Conservation (phyloP, 108 stramenopile genomes). For the Nitzschia sp. region DNA sequence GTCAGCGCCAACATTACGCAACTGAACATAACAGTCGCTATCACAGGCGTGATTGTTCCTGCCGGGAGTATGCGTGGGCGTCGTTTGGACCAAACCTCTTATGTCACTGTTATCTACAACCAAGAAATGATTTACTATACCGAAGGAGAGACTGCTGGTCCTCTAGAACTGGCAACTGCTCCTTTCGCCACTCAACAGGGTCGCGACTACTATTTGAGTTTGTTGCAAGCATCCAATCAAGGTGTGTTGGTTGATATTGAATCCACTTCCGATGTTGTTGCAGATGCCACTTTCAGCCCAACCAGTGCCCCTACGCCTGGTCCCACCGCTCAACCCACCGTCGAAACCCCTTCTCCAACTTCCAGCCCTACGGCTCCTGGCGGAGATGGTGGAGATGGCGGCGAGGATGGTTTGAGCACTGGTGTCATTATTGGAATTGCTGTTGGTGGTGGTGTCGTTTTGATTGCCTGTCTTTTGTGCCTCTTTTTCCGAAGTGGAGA, state of each 20-base stretch:
- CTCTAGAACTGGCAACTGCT: background rate
- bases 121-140: conserved; percentile 24
- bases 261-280: background rate
- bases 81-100: background rate
- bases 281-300: conserved; percentile 14
- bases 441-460: conserved; percentile 49
- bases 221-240: conserved; percentile 5
- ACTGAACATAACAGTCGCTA: background rate
- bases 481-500: conserved; percentile 21
- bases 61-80: background rate
- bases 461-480: conserved; percentile 29
- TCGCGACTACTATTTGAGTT: conserved; percentile 14
- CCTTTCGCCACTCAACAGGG: conserved; percentile 18
- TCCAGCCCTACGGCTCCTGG: background rate
- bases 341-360: background rate
- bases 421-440: conserved; percentile 60
- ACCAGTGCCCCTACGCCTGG: conserved; percentile 28
- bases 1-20: conserved; percentile 11
- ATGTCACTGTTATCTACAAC: conserved; percentile 23
- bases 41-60: conserved; percentile 1
- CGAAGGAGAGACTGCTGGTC: background rate
- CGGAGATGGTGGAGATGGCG: conserved; percentile 1
- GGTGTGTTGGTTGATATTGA: conserved; percentile 10
- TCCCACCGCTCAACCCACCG: background rate
- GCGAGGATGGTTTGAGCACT: conserved; percentile 8